Evolutionary conservation across 192 early-diverging fungal species (phyloP).

Genomic region (Pecoramyces ruminantium): DNA sequence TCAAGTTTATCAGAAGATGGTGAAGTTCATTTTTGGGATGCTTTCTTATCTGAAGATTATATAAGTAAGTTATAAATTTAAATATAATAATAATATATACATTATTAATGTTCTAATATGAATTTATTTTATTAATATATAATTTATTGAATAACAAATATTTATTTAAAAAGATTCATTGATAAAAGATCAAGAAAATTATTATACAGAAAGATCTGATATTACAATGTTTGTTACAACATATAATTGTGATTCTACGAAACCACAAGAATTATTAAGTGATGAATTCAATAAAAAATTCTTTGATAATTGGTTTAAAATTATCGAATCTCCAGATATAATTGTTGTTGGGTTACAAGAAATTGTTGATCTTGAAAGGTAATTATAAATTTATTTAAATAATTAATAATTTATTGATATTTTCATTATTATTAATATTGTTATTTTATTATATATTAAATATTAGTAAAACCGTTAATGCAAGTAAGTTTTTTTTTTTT

Average conservation of each 20-base stretch:
- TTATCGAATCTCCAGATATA: constrained; percentile 46
- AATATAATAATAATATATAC: too few relatives aligned
- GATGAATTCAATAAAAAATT: constrained; percentile 12
- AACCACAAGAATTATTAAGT: constrained; percentile 58
- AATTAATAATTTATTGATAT: constrained; percentile 1
- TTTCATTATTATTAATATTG: background rate
- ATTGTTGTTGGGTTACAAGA: constrained; percentile 75
- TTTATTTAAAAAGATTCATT: constrained; percentile 39
- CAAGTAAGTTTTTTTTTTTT: background rate
- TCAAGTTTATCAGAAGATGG: constrained; percentile 43
- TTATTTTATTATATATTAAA: background rate
- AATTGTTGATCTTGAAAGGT: constrained; percentile 59
- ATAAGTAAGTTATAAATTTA: constrained; percentile 39
- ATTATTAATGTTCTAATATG: too few relatives aligned
- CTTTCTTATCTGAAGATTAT: constrained; percentile 48
- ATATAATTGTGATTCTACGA: constrained; percentile 86
- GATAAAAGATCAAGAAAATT: constrained; percentile 40
- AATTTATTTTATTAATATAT: too few relatives aligned
- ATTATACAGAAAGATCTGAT: constrained; percentile 23
- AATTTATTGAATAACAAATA: too few relatives aligned
- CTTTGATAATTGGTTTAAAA: constrained; percentile 13
- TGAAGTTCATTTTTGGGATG: constrained; percentile 58
- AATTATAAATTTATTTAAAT: too few relatives aligned
- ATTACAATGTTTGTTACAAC: constrained; percentile 64
- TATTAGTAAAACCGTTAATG: background rate